phyloP scores from a whole-genome alignment of 2,329 filamentous ascomycete genomes.

The Talaromyces sp. region DNA sequence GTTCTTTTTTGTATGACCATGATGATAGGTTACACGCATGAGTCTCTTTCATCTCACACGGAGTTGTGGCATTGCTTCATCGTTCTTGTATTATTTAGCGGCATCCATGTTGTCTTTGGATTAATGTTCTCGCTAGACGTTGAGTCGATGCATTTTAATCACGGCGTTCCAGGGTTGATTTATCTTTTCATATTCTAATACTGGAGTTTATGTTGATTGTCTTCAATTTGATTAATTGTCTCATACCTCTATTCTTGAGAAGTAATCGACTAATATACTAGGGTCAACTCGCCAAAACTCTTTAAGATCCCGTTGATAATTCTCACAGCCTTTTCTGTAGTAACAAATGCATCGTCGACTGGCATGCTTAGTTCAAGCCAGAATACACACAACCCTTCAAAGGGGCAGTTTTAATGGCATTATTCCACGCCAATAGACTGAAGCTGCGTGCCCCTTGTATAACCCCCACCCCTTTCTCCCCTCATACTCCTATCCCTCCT shows the following conservation, averaged over 20 bases:
- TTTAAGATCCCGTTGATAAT: no score
- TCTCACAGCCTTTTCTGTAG: no score
- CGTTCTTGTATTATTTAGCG: conserved; percentile 7
- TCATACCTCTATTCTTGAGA: not conserved
- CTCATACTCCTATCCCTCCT: not conserved
- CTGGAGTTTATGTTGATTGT: not conserved
- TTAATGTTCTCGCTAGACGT: not conserved
- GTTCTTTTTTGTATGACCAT: conserved; percentile 3
- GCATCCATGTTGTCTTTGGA: not conserved
- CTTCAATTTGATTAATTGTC: not conserved
- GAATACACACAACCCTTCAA: not conserved
- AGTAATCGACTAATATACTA: not conserved
- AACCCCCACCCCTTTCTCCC: not conserved
- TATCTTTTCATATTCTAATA: not conserved
- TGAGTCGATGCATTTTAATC: conserved; percentile 4
- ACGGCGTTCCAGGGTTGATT: not conserved
- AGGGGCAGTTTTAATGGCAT: not conserved
- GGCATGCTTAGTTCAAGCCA: not conserved
- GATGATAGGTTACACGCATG: not conserved
- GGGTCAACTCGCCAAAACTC: no score
- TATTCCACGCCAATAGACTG: not conserved
- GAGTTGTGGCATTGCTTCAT: conserved; percentile 7
- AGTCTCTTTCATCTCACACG: not conserved
- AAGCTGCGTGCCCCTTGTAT: not conserved
- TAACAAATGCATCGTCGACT: not conserved